Conservation (phyloP, 805 yeast species). For the Yarrowia yakushimensis region DNA sequence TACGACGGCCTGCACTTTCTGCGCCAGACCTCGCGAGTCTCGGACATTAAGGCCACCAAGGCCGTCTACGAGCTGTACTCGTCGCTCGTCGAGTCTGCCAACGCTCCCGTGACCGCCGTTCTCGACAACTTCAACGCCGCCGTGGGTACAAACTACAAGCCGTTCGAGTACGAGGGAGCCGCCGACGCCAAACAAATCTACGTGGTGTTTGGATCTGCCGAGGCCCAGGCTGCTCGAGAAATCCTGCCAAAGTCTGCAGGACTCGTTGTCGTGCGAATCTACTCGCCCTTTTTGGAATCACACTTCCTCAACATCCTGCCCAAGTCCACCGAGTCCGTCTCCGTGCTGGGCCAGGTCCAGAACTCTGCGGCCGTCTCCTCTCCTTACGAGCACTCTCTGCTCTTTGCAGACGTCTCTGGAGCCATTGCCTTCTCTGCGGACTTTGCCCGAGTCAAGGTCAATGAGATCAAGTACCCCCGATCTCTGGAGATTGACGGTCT, state of each 20-base stretch:
- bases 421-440: constrained; percentile 45
- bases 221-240: constrained; percentile 52
- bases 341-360: constrained; percentile 61
- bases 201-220: constrained; percentile 74
- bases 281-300: constrained; percentile 69
- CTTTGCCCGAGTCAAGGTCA: constrained; percentile 27
- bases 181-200: constrained; percentile 65
- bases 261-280: constrained; percentile 70
- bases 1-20: constrained; percentile 75
- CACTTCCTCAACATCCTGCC: constrained; percentile 63
- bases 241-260: constrained; percentile 40
- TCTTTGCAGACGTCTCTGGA: constrained; percentile 71
- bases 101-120: not conserved
- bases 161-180: constrained; percentile 70
- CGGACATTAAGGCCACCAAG: constrained; percentile 32
- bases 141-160: constrained; percentile 52
- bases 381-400: constrained; percentile 41
- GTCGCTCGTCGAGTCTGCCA: not conserved
- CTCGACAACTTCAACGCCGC: constrained; percentile 50
- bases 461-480: constrained; percentile 33
- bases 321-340: constrained; percentile 51
- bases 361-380: constrained; percentile 37
- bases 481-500: constrained; percentile 28
- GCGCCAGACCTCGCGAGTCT: constrained; percentile 44
- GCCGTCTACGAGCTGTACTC: constrained; percentile 12